These are phyloP conservation scores for Euphrasia arctica DNA, from an alignment of 305 asterid species.

Conservation along the genomic window DNA sequence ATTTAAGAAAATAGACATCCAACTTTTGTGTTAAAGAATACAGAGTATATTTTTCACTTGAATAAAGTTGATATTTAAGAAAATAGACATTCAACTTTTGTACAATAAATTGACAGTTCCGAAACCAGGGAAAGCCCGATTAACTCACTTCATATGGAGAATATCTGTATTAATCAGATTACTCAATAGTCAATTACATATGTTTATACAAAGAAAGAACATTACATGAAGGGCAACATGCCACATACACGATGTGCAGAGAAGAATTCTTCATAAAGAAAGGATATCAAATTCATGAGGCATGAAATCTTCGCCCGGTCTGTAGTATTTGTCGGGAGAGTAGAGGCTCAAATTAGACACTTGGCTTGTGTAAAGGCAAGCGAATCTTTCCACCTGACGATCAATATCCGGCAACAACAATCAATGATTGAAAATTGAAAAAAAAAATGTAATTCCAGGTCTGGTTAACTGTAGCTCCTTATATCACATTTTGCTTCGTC, in stretches of 20 bases:
- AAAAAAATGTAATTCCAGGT: background rate
- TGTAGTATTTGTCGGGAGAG: slow-evolving; percentile 87
- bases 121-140: background rate
- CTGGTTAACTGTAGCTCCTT: background rate
- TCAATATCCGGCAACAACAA: background rate
- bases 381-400: slow-evolving; percentile 90
- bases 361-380: slow-evolving; percentile 91
- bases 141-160: background rate
- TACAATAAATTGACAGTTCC: background rate
- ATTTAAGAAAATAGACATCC: no score
- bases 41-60: no score
- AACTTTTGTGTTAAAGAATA: no score
- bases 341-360: slow-evolving; percentile 80
- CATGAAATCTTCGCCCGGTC: slow-evolving; percentile 96
- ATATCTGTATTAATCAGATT: background rate
- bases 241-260: background rate
- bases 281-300: slow-evolving; percentile 88
- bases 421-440: background rate
- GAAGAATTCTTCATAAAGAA: slow-evolving; percentile 31
- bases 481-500: slow-evolving; percentile 2
- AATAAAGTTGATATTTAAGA: no score
- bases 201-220: background rate
- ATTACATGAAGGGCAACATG: background rate
- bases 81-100: background rate
- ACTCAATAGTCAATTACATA: background rate